Evolutionary conservation across 441 rosid genomes (phyloP).

Genomic region (Gossypium schwendimanii): DNA sequence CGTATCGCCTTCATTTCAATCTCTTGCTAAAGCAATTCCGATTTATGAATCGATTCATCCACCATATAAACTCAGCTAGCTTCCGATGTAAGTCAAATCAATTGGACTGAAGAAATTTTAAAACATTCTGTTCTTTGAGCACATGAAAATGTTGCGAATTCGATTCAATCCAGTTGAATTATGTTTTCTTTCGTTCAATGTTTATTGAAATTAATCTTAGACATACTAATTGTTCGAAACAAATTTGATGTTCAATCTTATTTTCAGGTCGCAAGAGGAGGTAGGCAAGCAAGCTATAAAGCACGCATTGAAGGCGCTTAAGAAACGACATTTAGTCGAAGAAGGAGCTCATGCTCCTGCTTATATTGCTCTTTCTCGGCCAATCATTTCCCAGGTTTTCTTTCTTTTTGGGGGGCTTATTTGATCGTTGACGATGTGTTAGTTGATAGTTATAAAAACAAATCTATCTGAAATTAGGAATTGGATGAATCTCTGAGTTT

Average conservation of each 20-base stretch:
- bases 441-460: background rate
- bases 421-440: background rate
- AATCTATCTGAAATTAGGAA: background rate
- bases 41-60: background rate
- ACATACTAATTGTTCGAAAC: background rate
- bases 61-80: background rate
- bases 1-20: background rate
- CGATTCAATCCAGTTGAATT: background rate
- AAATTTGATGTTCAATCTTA: background rate
- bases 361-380: slow-evolving; percentile 61
- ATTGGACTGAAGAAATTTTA: background rate
- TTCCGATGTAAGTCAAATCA: background rate
- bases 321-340: slow-evolving; percentile 79
- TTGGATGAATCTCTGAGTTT: background rate
- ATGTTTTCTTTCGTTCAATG: background rate
- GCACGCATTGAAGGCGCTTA: slow-evolving; percentile 73
- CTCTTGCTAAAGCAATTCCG: background rate
- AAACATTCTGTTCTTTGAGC: background rate
- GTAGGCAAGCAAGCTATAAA: slow-evolving; percentile 58
- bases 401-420: background rate
- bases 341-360: slow-evolving; percentile 95
- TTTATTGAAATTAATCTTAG: background rate
- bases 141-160: background rate
- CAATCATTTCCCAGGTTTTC: slow-evolving; percentile 69
- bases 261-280: slow-evolving; percentile 54